Conservation (phyloP, 345 rosid genomes). For the Pistacia atlantica region DNA sequence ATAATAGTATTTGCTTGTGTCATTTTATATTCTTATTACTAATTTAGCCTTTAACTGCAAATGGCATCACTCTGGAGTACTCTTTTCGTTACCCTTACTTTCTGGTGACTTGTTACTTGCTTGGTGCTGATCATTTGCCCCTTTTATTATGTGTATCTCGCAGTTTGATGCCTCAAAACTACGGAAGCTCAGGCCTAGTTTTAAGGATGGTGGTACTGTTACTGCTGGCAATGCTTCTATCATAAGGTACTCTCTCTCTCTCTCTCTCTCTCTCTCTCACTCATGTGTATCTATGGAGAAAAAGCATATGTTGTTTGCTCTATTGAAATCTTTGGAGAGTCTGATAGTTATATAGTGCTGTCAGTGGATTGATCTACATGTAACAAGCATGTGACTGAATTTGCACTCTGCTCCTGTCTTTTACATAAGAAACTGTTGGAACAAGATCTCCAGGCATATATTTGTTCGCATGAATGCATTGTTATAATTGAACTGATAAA, state of each 20-base stretch:
- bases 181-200: slow-evolving; percentile 88
- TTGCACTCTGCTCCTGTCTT: neutral
- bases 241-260: slow-evolving; percentile 60
- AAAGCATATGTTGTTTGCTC: neutral
- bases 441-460: slow-evolving; percentile 2
- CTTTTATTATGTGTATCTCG: neutral
- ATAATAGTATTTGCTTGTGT: neutral
- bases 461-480: neutral
- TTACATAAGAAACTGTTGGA: slow-evolving; percentile 5
- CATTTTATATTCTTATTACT: neutral
- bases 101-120: slow-evolving; percentile 9
- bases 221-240: slow-evolving; percentile 98
- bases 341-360: neutral
- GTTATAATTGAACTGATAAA: neutral
- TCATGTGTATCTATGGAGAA: neutral
- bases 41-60: neutral
- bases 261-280: too few relatives aligned
- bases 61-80: neutral
- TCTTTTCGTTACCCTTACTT: neutral
- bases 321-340: neutral
- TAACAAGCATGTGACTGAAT: neutral
- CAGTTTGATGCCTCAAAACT: slow-evolving; percentile 84
- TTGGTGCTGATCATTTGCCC: slow-evolving; percentile 10
- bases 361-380: neutral
- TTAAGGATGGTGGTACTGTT: slow-evolving; percentile 87